These are phyloP conservation scores for Conringia planisiliqua DNA, from an alignment of 345 rosid genomes.

Conservation along the genomic window DNA sequence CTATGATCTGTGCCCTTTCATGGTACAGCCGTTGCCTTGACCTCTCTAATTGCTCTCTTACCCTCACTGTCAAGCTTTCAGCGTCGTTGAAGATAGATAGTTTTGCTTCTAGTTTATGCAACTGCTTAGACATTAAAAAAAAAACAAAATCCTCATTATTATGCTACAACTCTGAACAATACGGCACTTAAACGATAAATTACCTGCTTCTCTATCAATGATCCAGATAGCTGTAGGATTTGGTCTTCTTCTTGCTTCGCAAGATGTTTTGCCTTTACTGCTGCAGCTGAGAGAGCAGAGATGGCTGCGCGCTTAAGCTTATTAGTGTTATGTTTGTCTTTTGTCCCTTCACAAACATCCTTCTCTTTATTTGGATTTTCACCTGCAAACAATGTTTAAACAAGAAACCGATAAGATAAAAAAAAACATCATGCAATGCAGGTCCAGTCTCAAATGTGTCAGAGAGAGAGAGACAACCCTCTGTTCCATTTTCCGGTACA, in stretches of 20 bases:
- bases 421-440: neutral
- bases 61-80: slow-evolving; percentile 59
- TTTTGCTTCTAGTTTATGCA: slow-evolving; percentile 84
- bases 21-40: slow-evolving; percentile 85
- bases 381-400: slow-evolving; percentile 15
- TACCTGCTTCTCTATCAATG: slow-evolving; percentile 90
- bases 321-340: slow-evolving; percentile 48
- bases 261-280: slow-evolving; percentile 86
- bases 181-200: neutral
- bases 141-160: neutral
- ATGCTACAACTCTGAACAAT: slow-evolving; percentile 1
- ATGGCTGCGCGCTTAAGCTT: slow-evolving; percentile 73
- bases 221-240: slow-evolving; percentile 67
- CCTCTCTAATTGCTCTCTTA: slow-evolving; percentile 87
- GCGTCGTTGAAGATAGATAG: slow-evolving; percentile 78
- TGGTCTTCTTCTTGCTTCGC: slow-evolving; percentile 85
- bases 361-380: slow-evolving; percentile 42
- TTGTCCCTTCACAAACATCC: slow-evolving; percentile 37
- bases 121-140: slow-evolving; percentile 37
- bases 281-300: slow-evolving; percentile 89
- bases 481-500: slow-evolving; percentile 26
- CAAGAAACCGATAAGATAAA: slow-evolving; percentile 5
- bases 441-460: neutral
- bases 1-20: slow-evolving; percentile 91
- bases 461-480: slow-evolving; percentile 12